Evolutionary conservation across 371 early-diverging fungal species (phyloP).

Genomic region (Mortierella sp.): DNA sequence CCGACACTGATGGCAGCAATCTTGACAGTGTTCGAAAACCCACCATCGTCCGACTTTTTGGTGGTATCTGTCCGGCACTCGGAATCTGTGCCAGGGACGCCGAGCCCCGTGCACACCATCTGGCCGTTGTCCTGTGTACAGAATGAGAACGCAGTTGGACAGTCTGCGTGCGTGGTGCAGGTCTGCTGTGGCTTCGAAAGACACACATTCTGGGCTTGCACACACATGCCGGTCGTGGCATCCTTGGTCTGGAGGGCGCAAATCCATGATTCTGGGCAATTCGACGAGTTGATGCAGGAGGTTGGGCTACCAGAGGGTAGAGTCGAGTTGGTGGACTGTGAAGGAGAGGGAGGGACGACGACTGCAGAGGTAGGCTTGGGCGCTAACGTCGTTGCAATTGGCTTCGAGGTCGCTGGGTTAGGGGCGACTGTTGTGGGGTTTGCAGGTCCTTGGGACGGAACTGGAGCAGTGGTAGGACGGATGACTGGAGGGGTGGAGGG

Average conservation of each 20-base stretch:
- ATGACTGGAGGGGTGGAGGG: background rate
- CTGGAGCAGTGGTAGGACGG: background rate
- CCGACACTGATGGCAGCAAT: constrained; percentile 49
- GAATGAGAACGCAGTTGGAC: constrained; percentile 20
- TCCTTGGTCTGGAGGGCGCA: constrained; percentile 13
- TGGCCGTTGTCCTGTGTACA: background rate
- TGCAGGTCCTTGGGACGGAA: background rate
- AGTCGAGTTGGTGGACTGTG: too few relatives aligned
- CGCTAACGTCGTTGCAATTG: too few relatives aligned
- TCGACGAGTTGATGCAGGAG: constrained; percentile 16
- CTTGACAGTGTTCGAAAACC: constrained; percentile 22
- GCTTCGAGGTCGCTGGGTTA: background rate
- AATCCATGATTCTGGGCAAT: constrained; percentile 3
- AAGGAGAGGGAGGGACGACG: too few relatives aligned
- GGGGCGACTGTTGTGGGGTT: background rate
- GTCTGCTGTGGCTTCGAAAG: background rate
- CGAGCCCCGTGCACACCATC: constrained; percentile 25
- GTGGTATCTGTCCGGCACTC: constrained; percentile 3
- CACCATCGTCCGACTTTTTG: background rate
- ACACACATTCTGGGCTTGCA: background rate
- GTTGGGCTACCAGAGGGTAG: background rate
- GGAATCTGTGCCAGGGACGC: constrained; percentile 14
- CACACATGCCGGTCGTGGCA: constrained; percentile 13
- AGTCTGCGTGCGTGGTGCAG: constrained; percentile 24
- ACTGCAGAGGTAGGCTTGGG: too few relatives aligned